Evolutionary conservation across 2,329 filamentous ascomycete species (phyloP).

Genomic region (Periconia macrospinosa): DNA sequence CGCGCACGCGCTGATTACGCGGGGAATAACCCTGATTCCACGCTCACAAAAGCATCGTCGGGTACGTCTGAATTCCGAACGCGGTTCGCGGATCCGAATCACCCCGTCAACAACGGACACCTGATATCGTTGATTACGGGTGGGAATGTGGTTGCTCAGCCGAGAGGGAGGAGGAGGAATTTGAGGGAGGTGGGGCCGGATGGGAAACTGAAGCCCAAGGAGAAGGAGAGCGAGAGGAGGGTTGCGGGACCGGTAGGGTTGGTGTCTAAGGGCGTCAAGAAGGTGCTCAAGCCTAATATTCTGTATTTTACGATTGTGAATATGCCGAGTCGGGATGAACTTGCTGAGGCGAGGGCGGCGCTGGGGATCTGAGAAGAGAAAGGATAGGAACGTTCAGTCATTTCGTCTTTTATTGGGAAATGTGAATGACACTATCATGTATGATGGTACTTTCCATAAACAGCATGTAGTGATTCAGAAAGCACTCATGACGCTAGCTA

Average conservation of each 20-base stretch:
- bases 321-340: constrained; percentile 23
- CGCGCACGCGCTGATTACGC: constrained; percentile 49
- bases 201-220: constrained; percentile 15
- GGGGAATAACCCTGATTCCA: constrained; percentile 46
- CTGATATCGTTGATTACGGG: constrained; percentile 48
- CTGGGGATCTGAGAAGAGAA: not conserved
- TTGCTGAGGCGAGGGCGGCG: constrained; percentile 15
- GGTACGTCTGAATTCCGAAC: constrained; percentile 46
- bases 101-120: constrained; percentile 54
- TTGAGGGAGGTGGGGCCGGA: constrained; percentile 14
- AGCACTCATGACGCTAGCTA: too few species aligned
- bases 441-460: too few species aligned
- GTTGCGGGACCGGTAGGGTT: constrained; percentile 9
- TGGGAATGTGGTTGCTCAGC: constrained; percentile 12
- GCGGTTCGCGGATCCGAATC: constrained; percentile 55
- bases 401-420: too few species aligned
- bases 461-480: too few species aligned
- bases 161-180: constrained; percentile 1
- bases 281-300: constrained; percentile 16
- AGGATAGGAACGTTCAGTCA: too few species aligned
- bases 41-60: constrained; percentile 19
- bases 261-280: constrained; percentile 11
- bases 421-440: too few species aligned
- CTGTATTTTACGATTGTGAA: constrained; percentile 30
- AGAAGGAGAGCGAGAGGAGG: constrained; percentile 5